Base-by-base conservation (phyloP, 1,284 basidiomycete genomes). In the Ceratobasidium sp. region DNA sequence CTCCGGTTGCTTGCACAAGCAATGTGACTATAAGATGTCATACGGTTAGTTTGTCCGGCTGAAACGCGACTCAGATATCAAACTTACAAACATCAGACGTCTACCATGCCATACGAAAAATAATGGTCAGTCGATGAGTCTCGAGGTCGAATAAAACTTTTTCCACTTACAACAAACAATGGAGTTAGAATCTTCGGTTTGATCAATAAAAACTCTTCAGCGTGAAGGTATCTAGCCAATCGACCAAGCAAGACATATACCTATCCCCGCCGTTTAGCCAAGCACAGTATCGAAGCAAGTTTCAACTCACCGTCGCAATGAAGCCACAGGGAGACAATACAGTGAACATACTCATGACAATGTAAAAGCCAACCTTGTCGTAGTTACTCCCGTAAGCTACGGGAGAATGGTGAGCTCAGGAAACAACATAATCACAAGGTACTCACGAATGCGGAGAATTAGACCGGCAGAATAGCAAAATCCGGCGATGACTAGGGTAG, bases 401-500 rank as follows among this genome's bases (percentile, higher is more conserved):
- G 19, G 5, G 3, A 7, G n/a, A 6, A n/a, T 1, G 34, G 34
- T 61, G 15, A 61, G 37, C 29, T 5, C 2, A 61, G 4, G 34
- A n/a, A 19, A 22, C 5, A 1, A 37, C 15, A 22, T 43, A 2
- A 6, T n/a, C 3, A 4, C 5, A 29, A 61, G 7, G 37, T 15
- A 40, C 73, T 57, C 22, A 76, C 73, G 37, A 19, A 66, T 40
- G n/a, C 73, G 73, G 25, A 76, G 62, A 6, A 66, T 66, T 11
- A 76, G 52, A 5, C 73, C 73, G 17, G 22, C 37, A 8, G 62
- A 51, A 19, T 76, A 76, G 62, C 51, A 67, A 9, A 54, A 52
- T 4, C 46, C 34, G 15, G 62, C 62, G 1, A 67, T 44, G 9
- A 76, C 64, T 11, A 76, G 11, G 1, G 73, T 46, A 8, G 43